Evolutionary conservation across 768 basidiomycete species (phyloP).

Genomic region (Melanogaster broomeanus): DNA sequence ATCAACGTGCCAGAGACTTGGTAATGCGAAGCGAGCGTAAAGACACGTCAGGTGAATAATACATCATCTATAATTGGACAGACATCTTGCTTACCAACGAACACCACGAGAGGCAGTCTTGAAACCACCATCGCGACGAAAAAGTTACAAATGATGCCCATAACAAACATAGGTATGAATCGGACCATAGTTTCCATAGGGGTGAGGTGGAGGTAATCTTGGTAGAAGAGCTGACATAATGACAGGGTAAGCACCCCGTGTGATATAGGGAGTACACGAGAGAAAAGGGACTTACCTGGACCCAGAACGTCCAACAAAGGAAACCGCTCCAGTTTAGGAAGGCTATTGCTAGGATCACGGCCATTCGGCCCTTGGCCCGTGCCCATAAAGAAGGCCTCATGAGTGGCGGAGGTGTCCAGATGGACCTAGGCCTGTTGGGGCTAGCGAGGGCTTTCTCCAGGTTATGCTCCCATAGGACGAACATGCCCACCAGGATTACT

Average conservation of each 20-base stretch:
- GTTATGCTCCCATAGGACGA: conserved; percentile 66
- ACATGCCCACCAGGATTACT: conserved; percentile 52
- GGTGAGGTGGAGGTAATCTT: conserved; percentile 54
- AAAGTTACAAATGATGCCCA: conserved; percentile 63
- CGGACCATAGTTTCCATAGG: conserved; percentile 66
- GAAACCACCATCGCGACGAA: conserved; percentile 62
- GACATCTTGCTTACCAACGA: conserved; percentile 48
- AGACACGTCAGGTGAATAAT: neutral
- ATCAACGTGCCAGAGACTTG: conserved; percentile 55
- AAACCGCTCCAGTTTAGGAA: conserved; percentile 67
- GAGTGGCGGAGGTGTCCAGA: conserved; percentile 55
- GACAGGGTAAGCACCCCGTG: neutral
- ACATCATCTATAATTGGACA: neutral
- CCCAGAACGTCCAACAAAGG: conserved; percentile 54
- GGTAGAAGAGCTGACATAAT: conserved; percentile 62
- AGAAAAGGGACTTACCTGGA: conserved; percentile 31
- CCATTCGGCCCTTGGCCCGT: conserved; percentile 61
- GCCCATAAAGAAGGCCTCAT: conserved; percentile 66
- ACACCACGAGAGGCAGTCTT: conserved; percentile 52
- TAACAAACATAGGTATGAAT: conserved; percentile 70
- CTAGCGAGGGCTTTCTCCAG: conserved; percentile 42
- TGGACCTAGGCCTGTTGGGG: conserved; percentile 17
- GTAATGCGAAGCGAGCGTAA: conserved; percentile 1
- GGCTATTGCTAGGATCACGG: conserved; percentile 61
- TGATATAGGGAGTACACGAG: conserved; percentile 23